Base-by-base conservation (phyloP, 2,329 filamentous ascomycete species). In the Sordariomycetes sp. region DNA sequence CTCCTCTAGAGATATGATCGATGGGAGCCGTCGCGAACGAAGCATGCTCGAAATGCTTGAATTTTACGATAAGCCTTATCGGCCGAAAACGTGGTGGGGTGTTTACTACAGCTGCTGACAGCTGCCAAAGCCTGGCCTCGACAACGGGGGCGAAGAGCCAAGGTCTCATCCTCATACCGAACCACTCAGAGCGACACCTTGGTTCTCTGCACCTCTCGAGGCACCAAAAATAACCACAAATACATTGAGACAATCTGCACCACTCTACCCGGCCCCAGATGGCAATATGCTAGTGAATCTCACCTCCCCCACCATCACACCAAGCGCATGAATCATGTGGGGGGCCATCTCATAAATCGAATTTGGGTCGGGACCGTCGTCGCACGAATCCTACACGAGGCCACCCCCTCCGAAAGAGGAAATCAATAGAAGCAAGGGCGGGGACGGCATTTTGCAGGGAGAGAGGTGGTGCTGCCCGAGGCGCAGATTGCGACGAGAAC, bases 401-500 rank as follows among this genome's bases (percentile, higher is more conserved):
- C 46, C 8, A 20, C 24, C 20, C 24, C 40, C 20, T 51, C 55
- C 43, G 16, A 58, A 58, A 37, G 24, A 22, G 55, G 51, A 58
- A 57, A 53, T 40, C 50, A 53, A 43, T 58, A 53, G 55, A 53
- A 53, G 18, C 32, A 53, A 10, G 34, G 16, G 40, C 40, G 40
- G 35, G 55, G 18, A 46, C 34, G 50, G 40, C 37, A 58, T 40
- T 25, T 34, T 53, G 50, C 50, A 58, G 20, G 32, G n/a, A n/a
- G n/a, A 12, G 48, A 55, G 40, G 28, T 55, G 55, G 55, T 57
- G 55, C n/a, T 50, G 55, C 12, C 28, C n/a, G 43, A 53, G 14
- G 37, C 46, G 48, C 32, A n/a, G 20, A 57, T 22, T 46, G 18
- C 18, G 40, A 46, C 18, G 40, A 46, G 40, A 32, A 32, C 28